A percentile compares a stretch with the other conserved stretches of the same genome.
Conservation (phyloP, 1,284 basidiomycete genomes). For the Lentinula novae-zelandiae region DNA sequence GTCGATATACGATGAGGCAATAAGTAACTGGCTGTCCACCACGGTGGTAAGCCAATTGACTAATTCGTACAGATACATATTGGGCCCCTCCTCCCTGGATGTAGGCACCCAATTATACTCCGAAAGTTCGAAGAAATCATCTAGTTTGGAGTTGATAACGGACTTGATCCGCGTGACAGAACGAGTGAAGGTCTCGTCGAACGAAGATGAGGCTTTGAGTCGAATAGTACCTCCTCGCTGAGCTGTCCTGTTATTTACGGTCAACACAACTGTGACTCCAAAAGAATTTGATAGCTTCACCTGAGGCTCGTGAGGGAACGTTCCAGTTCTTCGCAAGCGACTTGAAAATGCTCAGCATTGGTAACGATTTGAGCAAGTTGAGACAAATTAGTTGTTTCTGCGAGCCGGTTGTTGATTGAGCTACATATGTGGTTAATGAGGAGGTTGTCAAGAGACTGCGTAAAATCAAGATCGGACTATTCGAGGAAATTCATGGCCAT, state of each 20-base stretch:
- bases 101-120: slow-evolving; percentile 92
- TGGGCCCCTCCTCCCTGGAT: slow-evolving; percentile 67
- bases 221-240: slow-evolving; percentile 81
- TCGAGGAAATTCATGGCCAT: slow-evolving; percentile 3
- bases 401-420: slow-evolving; percentile 71
- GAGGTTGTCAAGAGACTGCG: slow-evolving; percentile 83
- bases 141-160: slow-evolving; percentile 90
- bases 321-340: slow-evolving; percentile 84
- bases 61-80: slow-evolving; percentile 92
- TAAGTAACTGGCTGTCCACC: slow-evolving; percentile 82
- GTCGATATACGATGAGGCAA: slow-evolving; percentile 83
- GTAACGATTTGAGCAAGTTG: slow-evolving; percentile 94
- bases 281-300: slow-evolving; percentile 29
- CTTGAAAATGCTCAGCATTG: slow-evolving; percentile 91
- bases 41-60: slow-evolving; percentile 96
- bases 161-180: slow-evolving; percentile 79
- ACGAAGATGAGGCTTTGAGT: slow-evolving; percentile 64
- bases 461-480: not conserved
- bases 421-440: slow-evolving; percentile 81
- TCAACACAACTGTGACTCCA: not conserved
- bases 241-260: slow-evolving; percentile 51
- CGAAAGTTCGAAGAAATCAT: slow-evolving; percentile 92
- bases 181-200: slow-evolving; percentile 65
- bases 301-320: slow-evolving; percentile 81
- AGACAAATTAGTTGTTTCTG: slow-evolving; percentile 77